Conservation (phyloP, 2,329 filamentous ascomycete genomes). For the Coniochaeta sp. region DNA sequence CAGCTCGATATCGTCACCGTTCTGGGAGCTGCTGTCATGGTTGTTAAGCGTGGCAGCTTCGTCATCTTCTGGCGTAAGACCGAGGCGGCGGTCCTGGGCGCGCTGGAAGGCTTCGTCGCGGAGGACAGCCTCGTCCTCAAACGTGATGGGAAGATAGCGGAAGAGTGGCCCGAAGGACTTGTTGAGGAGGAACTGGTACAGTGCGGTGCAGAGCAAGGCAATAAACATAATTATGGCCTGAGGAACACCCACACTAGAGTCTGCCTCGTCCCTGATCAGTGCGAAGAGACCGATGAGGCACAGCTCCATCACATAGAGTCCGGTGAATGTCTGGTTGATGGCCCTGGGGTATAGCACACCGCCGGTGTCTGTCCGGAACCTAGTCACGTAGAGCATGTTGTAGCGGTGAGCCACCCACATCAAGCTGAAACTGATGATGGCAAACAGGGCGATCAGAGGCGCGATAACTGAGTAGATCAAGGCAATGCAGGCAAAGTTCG, state of each 20-base stretch:
- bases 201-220: conserved; percentile 57
- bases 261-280: conserved; percentile 53
- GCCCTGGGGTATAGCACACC: conserved; percentile 86
- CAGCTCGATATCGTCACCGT: conserved; percentile 26
- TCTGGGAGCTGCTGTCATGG: not conserved
- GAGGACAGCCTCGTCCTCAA: conserved; percentile 91
- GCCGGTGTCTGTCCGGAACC: conserved; percentile 84
- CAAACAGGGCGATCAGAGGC: conserved; percentile 86
- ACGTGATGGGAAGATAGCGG: conserved; percentile 83
- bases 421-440: conserved; percentile 81
- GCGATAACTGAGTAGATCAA: conserved; percentile 84
- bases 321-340: conserved; percentile 92
- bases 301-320: conserved; percentile 90
- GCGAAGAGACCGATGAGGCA: conserved; percentile 88
- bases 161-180: conserved; percentile 77
- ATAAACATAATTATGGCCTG: conserved; percentile 86
- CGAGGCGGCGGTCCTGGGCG: conserved; percentile 64
- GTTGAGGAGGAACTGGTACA: conserved; percentile 79
- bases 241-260: conserved; percentile 52
- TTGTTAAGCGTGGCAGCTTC: conserved; percentile 19
- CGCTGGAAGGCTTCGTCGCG: conserved; percentile 83
- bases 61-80: conserved; percentile 44
- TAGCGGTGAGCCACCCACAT: conserved; percentile 97
- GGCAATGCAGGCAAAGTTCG: conserved; percentile 89
- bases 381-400: conserved; percentile 89